Evolutionary conservation across 768 basidiomycete genomes (phyloP).

Genomic region (Boletus rubroflammeus): DNA sequence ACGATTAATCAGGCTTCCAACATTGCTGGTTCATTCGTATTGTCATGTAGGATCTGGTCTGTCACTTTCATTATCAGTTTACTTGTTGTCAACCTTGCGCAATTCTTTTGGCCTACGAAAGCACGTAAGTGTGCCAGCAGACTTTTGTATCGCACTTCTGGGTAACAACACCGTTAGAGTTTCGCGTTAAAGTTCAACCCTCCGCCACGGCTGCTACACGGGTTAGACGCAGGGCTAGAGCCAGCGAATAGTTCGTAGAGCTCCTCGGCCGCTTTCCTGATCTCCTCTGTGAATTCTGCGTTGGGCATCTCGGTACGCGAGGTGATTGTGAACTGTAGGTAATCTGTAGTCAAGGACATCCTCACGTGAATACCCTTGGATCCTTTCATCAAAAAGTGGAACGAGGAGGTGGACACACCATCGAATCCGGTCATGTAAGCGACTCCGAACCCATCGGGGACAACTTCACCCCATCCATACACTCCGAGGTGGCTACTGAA

Average conservation of each 20-base stretch:
- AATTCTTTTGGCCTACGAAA: not conserved
- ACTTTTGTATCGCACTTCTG: not conserved
- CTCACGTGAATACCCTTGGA: slow-evolving; percentile 4
- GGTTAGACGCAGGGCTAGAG: not conserved
- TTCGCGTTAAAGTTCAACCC: slow-evolving; percentile 3
- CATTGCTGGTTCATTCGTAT: not conserved
- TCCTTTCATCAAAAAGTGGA: not conserved
- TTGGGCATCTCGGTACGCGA: slow-evolving; percentile 85
- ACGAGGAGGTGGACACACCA: slow-evolving; percentile 39
- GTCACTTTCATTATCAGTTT: not conserved
- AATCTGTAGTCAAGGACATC: slow-evolving; percentile 43
- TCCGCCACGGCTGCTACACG: not conserved
- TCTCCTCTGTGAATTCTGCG: slow-evolving; percentile 65
- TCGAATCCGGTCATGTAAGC: slow-evolving; percentile 92
- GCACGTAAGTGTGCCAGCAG: not conserved
- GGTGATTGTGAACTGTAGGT: slow-evolving; percentile 83
- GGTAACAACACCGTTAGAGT: slow-evolving; percentile 11
- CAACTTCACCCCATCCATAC: slow-evolving; percentile 96
- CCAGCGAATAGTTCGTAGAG: slow-evolving; percentile 55
- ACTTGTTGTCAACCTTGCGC: not conserved
- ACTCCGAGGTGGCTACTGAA: slow-evolving; percentile 80
- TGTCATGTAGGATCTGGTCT: not conserved
- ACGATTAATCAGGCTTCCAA: not conserved
- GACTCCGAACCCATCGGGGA: slow-evolving; percentile 91
- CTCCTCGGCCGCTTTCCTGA: slow-evolving; percentile 62